A percentile compares a stretch with the other conserved stretches of the same genome.
Conservation (phyloP, 192 early-diverging fungal species). For the Umbelopsis isabellina region DNA sequence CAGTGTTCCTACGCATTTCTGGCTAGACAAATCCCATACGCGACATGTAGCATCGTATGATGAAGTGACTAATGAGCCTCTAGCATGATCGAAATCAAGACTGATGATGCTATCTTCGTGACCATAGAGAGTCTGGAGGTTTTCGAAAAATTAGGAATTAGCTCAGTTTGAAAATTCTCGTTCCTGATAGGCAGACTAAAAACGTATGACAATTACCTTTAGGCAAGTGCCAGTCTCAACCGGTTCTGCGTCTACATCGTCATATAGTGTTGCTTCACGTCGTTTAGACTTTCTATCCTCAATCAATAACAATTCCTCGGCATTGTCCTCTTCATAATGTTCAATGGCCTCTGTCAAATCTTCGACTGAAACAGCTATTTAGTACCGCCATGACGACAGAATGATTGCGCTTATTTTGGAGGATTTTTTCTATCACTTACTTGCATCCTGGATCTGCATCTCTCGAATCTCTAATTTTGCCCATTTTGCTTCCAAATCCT, state of each 20-base stretch:
- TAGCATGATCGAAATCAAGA: slow-evolving; percentile 59
- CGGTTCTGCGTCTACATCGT: slow-evolving; percentile 30
- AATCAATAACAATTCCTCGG: slow-evolving; percentile 23
- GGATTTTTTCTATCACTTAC: slow-evolving; percentile 12
- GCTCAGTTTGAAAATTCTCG: neutral
- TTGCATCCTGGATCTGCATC: slow-evolving; percentile 33
- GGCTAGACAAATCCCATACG: slow-evolving; percentile 67
- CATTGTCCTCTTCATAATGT: slow-evolving; percentile 40
- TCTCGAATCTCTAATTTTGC: slow-evolving; percentile 50
- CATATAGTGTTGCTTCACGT: neutral
- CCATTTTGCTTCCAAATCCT: slow-evolving; percentile 43
- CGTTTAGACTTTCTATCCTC: slow-evolving; percentile 22
- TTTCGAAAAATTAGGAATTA: too few relatives aligned
- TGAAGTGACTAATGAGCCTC: slow-evolving; percentile 63
- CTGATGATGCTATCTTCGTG: slow-evolving; percentile 65
- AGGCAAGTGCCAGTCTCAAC: slow-evolving; percentile 47
- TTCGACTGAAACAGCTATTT: slow-evolving; percentile 41
- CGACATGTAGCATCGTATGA: slow-evolving; percentile 72
- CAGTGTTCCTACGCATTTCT: slow-evolving; percentile 59
- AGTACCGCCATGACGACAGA: neutral
- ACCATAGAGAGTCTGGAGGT: slow-evolving; percentile 49
- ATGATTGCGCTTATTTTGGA: neutral
- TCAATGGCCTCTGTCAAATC: slow-evolving; percentile 48
- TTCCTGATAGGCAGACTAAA: neutral
- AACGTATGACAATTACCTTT: slow-evolving; percentile 19